phyloP scores from a whole-genome alignment of 2,329 filamentous ascomycete genomes.

The Graphilbum sp. region DNA sequence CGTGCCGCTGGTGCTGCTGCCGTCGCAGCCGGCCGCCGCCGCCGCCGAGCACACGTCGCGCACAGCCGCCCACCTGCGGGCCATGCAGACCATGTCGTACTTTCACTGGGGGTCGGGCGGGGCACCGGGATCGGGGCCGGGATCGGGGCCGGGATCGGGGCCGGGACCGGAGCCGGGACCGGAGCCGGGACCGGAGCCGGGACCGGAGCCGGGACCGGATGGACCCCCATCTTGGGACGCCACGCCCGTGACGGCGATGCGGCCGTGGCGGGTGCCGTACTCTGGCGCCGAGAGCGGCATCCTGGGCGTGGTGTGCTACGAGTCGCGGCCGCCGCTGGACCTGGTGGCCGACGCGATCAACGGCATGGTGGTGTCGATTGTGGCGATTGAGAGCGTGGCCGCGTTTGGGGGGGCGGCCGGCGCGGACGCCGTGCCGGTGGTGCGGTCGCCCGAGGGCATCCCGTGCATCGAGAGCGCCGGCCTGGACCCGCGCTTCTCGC shows the following conservation, averaged over 20 bases:
- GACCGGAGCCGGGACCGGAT: no score
- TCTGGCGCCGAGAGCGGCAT: slow-evolving; percentile 33
- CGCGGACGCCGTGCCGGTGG: slow-evolving; percentile 14
- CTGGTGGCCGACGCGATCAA: slow-evolving; percentile 50
- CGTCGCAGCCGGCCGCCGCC: slow-evolving; percentile 43
- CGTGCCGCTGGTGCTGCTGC: slow-evolving; percentile 31
- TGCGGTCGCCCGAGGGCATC: slow-evolving; percentile 34
- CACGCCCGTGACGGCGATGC: slow-evolving; percentile 35
- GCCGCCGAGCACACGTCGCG: slow-evolving; percentile 37
- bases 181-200: no score
- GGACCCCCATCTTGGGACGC: slow-evolving; percentile 31
- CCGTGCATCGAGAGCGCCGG: slow-evolving; percentile 40
- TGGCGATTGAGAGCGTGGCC: slow-evolving; percentile 37
- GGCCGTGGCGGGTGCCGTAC: slow-evolving; percentile 49
- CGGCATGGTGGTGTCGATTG: slow-evolving; percentile 52
- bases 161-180: no score
- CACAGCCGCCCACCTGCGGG: slow-evolving; percentile 48
- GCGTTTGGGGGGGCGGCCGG: slow-evolving; percentile 26
- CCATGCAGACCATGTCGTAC: slow-evolving; percentile 69
- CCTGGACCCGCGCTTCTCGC: slow-evolving; percentile 43
- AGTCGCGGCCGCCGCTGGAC: slow-evolving; percentile 41
- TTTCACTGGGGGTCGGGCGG: slow-evolving; percentile 47
- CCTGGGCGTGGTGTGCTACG: slow-evolving; percentile 50
- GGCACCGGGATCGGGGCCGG: no score
- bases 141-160: no score